Evolutionary conservation across 768 basidiomycete species (phyloP).

Genomic region (Agrocybe pediades): DNA sequence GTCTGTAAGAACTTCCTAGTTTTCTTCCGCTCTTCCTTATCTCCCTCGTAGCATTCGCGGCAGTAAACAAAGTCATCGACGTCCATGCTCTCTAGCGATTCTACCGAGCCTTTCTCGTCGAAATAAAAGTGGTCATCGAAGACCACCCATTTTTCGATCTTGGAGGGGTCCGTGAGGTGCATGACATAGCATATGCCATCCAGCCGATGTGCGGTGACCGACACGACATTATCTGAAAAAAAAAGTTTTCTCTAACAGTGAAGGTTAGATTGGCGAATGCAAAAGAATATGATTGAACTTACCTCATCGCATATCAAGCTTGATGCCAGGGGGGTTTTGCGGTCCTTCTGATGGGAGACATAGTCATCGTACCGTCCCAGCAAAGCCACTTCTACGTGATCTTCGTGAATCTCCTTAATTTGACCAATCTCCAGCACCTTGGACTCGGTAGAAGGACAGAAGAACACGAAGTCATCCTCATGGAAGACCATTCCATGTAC

Average conservation of each 20-base stretch:
- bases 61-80: constrained; percentile 37
- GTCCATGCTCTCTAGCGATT: constrained; percentile 19
- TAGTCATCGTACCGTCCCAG: constrained; percentile 50
- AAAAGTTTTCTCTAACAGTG: constrained; percentile 43
- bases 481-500: constrained; percentile 54
- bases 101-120: constrained; percentile 29
- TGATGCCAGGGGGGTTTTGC: neutral
- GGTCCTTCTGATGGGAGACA: constrained; percentile 16
- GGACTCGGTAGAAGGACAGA: constrained; percentile 33
- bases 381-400: constrained; percentile 38
- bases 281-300: constrained; percentile 24
- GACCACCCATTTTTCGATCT: constrained; percentile 50
- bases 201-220: constrained; percentile 38
- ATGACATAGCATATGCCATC: constrained; percentile 59
- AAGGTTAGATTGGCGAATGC: neutral
- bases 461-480: constrained; percentile 60
- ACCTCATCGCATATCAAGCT: constrained; percentile 45
- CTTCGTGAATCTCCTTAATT: constrained; percentile 40
- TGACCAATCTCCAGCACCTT: constrained; percentile 55
- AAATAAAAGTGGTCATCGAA: constrained; percentile 63
- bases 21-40: constrained; percentile 28
- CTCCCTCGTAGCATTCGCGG: constrained; percentile 36
- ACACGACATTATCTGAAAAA: constrained; percentile 28
- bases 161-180: constrained; percentile 29
- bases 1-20: constrained; percentile 30